A percentile compares a stretch with the other conserved stretches of the same genome.
Conservation (phyloP, 345 rosid genomes). For the Laguncularia racemosa region DNA sequence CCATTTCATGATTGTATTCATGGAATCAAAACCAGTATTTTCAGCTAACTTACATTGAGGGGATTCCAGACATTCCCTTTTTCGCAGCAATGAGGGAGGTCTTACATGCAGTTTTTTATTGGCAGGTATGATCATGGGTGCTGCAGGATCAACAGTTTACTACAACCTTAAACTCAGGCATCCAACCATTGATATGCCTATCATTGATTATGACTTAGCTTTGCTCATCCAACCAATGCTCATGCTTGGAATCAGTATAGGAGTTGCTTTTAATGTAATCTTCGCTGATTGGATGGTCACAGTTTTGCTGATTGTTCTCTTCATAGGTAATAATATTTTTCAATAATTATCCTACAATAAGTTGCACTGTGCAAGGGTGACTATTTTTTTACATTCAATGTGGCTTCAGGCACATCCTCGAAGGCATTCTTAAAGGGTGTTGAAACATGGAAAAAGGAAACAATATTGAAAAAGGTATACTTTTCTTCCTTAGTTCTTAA, state of each 20-base stretch:
- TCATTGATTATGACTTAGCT: slow-evolving; percentile 49
- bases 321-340: slow-evolving; percentile 26
- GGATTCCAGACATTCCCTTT: no score
- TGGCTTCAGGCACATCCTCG: slow-evolving; percentile 62
- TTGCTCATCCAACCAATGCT: slow-evolving; percentile 55
- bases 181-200: slow-evolving; percentile 42
- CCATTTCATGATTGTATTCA: no score
- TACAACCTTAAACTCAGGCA: slow-evolving; percentile 45
- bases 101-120: slow-evolving; percentile 3
- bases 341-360: neutral
- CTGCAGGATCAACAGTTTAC: slow-evolving; percentile 46
- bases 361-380: neutral
- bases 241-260: slow-evolving; percentile 50
- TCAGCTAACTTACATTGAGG: no score
- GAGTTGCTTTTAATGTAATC: slow-evolving; percentile 47
- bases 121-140: slow-evolving; percentile 54
- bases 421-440: slow-evolving; percentile 77
- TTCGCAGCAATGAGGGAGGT: neutral
- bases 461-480: slow-evolving; percentile 48
- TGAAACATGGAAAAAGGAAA: slow-evolving; percentile 83
- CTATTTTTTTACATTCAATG: neutral
- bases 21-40: no score
- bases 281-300: slow-evolving; percentile 65
- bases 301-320: slow-evolving; percentile 41
- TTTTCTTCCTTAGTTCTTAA: neutral